phyloP scores from a whole-genome alignment of 2,329 filamentous ascomycete genomes.

The Sclerotinia nivalis region DNA sequence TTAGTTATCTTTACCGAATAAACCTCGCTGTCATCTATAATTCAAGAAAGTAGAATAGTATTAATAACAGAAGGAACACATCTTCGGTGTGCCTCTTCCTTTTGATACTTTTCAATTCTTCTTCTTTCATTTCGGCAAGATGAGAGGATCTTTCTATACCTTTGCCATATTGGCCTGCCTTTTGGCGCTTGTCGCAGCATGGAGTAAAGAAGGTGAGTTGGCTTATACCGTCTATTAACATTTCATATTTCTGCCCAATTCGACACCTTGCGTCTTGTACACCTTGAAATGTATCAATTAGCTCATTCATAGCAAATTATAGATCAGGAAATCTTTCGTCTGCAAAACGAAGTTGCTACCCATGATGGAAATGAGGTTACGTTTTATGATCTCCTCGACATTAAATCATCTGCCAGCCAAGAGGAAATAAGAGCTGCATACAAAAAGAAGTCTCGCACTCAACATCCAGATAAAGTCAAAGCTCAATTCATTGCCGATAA shows the following conservation, averaged over 20 bases:
- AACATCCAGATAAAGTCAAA: slow-evolving; percentile 96
- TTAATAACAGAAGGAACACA: slow-evolving; percentile 1
- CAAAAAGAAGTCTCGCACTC: slow-evolving; percentile 76
- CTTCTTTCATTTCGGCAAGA: slow-evolving; percentile 32
- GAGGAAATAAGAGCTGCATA: slow-evolving; percentile 94
- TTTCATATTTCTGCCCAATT: slow-evolving; percentile 20
- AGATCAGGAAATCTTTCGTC: slow-evolving; percentile 98
- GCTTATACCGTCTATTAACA: background rate
- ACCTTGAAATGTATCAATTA: slow-evolving; percentile 15
- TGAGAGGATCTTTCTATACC: slow-evolving; percentile 40
- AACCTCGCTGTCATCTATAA: slow-evolving; percentile 14
- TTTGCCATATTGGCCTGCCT: slow-evolving; percentile 39
- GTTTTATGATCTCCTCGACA: slow-evolving; percentile 92
- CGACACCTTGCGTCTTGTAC: background rate
- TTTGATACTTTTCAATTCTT: slow-evolving; percentile 30
- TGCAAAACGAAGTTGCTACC: slow-evolving; percentile 80
- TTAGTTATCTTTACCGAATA: slow-evolving; percentile 3
- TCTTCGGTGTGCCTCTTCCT: slow-evolving; percentile 14
- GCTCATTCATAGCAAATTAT: slow-evolving; percentile 35
- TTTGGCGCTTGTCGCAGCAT: slow-evolving; percentile 39
- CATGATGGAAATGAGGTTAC: slow-evolving; percentile 76
- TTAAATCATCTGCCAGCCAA: slow-evolving; percentile 69
- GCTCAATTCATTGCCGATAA: slow-evolving; percentile 74
- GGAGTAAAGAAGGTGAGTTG: slow-evolving; percentile 44
- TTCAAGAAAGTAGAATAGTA: background rate